Evolutionary conservation across 495 filamentous ascomycete species (phyloP).

Genomic region (Aspergillus biplanus): DNA sequence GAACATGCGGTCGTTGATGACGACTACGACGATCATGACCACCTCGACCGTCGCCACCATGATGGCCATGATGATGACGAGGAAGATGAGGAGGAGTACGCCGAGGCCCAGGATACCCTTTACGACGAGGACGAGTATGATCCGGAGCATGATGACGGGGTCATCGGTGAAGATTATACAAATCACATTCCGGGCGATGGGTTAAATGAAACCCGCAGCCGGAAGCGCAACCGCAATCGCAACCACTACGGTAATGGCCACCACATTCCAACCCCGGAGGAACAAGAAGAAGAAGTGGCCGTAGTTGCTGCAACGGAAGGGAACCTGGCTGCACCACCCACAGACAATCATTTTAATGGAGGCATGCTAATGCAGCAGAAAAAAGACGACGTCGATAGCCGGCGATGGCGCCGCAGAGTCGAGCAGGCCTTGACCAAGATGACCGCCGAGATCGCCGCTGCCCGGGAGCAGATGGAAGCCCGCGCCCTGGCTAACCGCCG

Average conservation of each 20-base stretch:
- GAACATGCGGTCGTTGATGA: slow-evolving; percentile 35
- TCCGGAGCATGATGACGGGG: slow-evolving; percentile 15
- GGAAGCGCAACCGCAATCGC: slow-evolving; percentile 19
- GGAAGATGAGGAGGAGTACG: slow-evolving; percentile 54
- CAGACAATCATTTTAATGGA: slow-evolving; percentile 8
- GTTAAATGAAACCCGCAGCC: slow-evolving; percentile 17
- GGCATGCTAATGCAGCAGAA: slow-evolving; percentile 21
- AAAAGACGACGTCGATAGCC: slow-evolving; percentile 32
- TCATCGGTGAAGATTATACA: slow-evolving; percentile 13
- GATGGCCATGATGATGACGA: slow-evolving; percentile 32
- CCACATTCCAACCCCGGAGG: slow-evolving; percentile 11
- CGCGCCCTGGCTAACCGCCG: slow-evolving; percentile 42
- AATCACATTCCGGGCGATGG: slow-evolving; percentile 17
- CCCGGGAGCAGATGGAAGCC: slow-evolving; percentile 86
- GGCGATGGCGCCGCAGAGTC: slow-evolving; percentile 78
- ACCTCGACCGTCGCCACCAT: slow-evolving; percentile 29
- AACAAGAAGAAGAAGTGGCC: slow-evolving; percentile 35
- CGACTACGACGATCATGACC: slow-evolving; percentile 37
- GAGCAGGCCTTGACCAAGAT: slow-evolving; percentile 87
- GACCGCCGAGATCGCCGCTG: slow-evolving; percentile 90
- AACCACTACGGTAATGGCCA: slow-evolving; percentile 18
- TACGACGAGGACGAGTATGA: slow-evolving; percentile 39
- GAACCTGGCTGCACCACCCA: slow-evolving; percentile 15
- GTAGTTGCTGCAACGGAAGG: slow-evolving; percentile 5
- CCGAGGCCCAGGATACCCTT: slow-evolving; percentile 44